A percentile compares a stretch with the other conserved stretches of the same genome.
Evolutionary conservation across 768 basidiomycete species (phyloP).

Genomic region (Pleurotus citrinopileatus): DNA sequence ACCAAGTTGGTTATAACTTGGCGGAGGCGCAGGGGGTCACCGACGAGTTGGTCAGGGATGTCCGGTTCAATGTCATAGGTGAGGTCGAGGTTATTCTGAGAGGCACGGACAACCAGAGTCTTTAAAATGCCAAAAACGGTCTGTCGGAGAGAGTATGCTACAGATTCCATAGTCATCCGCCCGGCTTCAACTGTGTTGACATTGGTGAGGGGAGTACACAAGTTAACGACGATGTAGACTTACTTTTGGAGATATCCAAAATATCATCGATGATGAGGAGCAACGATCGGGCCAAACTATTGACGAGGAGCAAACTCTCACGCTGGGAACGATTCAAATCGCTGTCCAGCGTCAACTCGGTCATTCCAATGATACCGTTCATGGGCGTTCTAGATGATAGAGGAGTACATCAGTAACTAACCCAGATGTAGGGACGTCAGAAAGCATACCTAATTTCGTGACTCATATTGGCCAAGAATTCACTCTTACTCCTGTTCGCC

Average conservation of each 20-base stretch:
- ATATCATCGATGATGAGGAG: conserved; percentile 98
- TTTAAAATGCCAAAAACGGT: conserved; percentile 97
- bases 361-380: conserved; percentile 99
- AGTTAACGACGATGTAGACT: conserved; percentile 25
- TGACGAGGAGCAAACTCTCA: conserved; percentile 93
- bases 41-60: conserved; percentile 95
- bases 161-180: conserved; percentile 99
- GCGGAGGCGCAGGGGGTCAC: conserved; percentile 88
- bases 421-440: background rate
- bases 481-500: conserved; percentile 93
- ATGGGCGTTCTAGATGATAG: conserved; percentile 81
- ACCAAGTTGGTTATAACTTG: conserved; percentile 95
- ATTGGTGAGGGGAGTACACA: conserved; percentile 14
- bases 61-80: conserved; percentile 94
- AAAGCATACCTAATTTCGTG: conserved; percentile 83
- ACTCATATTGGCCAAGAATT: conserved; percentile 98
- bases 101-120: conserved; percentile 94
- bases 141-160: conserved; percentile 93
- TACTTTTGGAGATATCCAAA: conserved; percentile 98
- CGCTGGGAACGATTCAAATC: conserved; percentile 92
- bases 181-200: conserved; percentile 82
- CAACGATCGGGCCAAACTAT: conserved; percentile 88
- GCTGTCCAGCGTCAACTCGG: conserved; percentile 92
- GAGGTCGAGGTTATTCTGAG: conserved; percentile 93
- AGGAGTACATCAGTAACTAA: conserved; percentile 7